Conservation (phyloP, 441 rosid genomes). For the Syzygium syzygioides region DNA sequence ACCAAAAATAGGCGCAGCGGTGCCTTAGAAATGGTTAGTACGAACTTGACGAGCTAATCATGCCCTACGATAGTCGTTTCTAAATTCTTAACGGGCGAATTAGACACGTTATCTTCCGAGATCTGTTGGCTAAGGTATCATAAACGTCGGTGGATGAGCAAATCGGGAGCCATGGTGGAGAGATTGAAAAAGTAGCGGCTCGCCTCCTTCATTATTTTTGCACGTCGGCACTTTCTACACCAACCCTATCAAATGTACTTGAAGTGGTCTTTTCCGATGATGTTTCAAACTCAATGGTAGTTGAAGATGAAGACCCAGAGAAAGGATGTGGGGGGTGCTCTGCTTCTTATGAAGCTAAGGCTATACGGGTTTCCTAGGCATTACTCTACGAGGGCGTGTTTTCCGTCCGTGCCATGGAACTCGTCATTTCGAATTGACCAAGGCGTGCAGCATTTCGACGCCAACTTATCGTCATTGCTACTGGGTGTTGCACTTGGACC, state of each 20-base stretch:
- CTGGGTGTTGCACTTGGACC: neutral
- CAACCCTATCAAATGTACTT: neutral
- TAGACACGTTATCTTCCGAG: neutral
- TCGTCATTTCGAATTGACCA: neutral
- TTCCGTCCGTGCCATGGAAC: neutral
- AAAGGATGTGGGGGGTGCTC: neutral
- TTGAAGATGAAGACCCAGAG: neutral
- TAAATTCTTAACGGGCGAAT: fast-evolving
- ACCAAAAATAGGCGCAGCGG: neutral
- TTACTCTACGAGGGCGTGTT: neutral
- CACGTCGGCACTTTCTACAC: neutral
- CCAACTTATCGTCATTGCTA: neutral
- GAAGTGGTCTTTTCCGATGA: fast-evolving
- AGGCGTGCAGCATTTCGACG: fast-evolving
- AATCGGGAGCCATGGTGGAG: fast-evolving
- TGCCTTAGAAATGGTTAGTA: neutral
- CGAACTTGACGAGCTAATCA: neutral
- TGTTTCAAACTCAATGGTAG: neutral
- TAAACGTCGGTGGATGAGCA: fast-evolving
- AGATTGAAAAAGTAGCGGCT: neutral
- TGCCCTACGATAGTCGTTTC: neutral
- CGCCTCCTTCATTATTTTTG: neutral
- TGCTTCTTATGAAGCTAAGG: neutral
- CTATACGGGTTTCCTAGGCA: neutral
- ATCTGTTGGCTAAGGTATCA: neutral